Evolutionary conservation across 2,329 filamentous ascomycete species (phyloP).

Genomic region (Lachnellula hyalina): DNA sequence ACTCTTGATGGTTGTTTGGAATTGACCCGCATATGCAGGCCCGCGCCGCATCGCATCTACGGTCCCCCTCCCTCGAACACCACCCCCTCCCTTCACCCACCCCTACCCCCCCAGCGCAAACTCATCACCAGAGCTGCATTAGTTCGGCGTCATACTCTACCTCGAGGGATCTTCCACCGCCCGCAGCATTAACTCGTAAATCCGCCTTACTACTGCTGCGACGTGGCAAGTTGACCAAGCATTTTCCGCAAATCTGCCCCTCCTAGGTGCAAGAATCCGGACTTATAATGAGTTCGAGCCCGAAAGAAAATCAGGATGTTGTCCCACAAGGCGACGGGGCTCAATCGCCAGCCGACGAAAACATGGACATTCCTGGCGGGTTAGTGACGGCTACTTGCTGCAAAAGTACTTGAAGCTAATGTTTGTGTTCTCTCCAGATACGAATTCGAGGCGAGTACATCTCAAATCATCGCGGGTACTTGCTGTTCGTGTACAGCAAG

Average conservation of each 20-base stretch:
- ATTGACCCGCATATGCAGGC: too few species aligned
- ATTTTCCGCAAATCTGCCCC: not conserved
- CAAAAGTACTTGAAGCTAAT: not conserved
- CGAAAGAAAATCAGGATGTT: not conserved
- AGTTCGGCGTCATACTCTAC: too few species aligned
- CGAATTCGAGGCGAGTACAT: not conserved
- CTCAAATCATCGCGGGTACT: not conserved
- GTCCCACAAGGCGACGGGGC: not conserved
- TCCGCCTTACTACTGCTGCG: not conserved
- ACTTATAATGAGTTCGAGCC: not conserved
- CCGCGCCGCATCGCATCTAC: too few species aligned
- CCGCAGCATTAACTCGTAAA: too few species aligned
- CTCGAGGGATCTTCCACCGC: too few species aligned
- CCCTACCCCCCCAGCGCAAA: too few species aligned
- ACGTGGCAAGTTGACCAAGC: not conserved
- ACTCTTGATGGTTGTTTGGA: too few species aligned
- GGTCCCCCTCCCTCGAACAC: too few species aligned
- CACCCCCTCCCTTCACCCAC: too few species aligned
- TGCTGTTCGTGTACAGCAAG: not conserved
- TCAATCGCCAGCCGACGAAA: not conserved
- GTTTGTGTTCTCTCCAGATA: not conserved
- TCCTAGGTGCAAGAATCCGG: not conserved
- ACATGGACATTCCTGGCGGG: not conserved
- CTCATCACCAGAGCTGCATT: too few species aligned
- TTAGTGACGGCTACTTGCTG: not conserved